These are phyloP conservation scores for Gleditsia sinensis DNA, from an alignment of 306 rosid species.

Conservation along the genomic window DNA sequence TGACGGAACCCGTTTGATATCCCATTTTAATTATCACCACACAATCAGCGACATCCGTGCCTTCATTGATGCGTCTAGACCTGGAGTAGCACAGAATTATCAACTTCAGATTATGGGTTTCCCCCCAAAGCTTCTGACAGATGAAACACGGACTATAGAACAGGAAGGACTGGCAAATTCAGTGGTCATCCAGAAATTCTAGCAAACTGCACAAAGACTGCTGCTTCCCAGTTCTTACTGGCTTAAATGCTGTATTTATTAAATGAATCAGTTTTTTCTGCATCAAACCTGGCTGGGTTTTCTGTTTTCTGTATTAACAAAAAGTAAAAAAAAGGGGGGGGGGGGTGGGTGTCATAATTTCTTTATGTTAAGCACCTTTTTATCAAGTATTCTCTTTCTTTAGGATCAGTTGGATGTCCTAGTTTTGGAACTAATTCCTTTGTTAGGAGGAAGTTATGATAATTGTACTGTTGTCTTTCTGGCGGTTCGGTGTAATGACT, in stretches of 20 bases:
- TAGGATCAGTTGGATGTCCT: constrained; percentile 31
- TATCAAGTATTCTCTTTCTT: constrained; percentile 23
- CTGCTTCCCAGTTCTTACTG: constrained; percentile 21
- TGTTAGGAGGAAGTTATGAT: constrained; percentile 23
- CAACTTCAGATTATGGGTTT: constrained; percentile 91
- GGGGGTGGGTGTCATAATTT: too few relatives aligned
- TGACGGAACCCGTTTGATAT: constrained; percentile 86
- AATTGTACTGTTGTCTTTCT: constrained; percentile 8
- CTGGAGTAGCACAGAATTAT: constrained; percentile 62
- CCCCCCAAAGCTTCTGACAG: constrained; percentile 83
- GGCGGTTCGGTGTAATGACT: constrained; percentile 6
- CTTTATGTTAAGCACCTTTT: constrained; percentile 18
- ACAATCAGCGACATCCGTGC: constrained; percentile 63
- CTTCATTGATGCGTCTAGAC: constrained; percentile 77
- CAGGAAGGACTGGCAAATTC: constrained; percentile 92
- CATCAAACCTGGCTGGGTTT: neutral
- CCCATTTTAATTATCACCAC: constrained; percentile 70
- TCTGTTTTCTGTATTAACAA: too few relatives aligned
- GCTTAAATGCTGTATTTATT: constrained; percentile 26
- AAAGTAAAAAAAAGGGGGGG: too few relatives aligned
- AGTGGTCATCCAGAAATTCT: constrained; percentile 92
- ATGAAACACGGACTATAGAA: constrained; percentile 73
- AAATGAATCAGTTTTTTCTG: constrained; percentile 25
- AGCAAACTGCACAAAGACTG: constrained; percentile 26
- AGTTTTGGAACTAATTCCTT: constrained; percentile 27